These are phyloP conservation scores for Pelargonium myrrhifolium DNA, from an alignment of 441 rosid genomes.

Conservation along the genomic window DNA sequence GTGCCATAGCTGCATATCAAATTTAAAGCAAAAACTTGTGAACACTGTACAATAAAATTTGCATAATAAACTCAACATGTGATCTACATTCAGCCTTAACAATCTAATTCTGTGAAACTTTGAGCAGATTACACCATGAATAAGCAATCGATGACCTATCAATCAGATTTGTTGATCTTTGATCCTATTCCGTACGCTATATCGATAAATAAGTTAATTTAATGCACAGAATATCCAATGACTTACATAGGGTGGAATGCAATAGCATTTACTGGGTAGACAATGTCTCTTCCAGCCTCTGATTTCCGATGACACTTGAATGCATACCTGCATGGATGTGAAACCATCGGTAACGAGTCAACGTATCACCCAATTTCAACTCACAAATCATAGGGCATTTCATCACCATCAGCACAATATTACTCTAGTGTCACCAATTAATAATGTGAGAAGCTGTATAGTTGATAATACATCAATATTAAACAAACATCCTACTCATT, in stretches of 20 bases:
- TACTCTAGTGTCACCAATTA: no score
- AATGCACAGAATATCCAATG: conserved; percentile 11
- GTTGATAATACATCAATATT: conserved; percentile 2
- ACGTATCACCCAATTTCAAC: not conserved
- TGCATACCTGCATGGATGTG: conserved; percentile 60
- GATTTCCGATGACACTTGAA: conserved; percentile 95
- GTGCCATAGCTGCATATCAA: conserved; percentile 72
- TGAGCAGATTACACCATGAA: not conserved
- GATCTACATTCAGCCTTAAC: not conserved
- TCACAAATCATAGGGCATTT: no score
- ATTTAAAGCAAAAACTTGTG: conserved; percentile 9
- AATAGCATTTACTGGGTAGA: conserved; percentile 89
- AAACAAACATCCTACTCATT: not conserved
- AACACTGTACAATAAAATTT: not conserved
- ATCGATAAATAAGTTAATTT: not conserved
- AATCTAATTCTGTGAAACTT: not conserved
- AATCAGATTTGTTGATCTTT: not conserved
- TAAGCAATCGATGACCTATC: not conserved
- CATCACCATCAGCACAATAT: no score
- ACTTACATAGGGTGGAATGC: conserved; percentile 98
- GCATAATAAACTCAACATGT: not conserved
- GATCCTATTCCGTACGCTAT: not conserved
- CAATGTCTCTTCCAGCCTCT: conserved; percentile 94
- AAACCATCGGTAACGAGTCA: conserved; percentile 8
- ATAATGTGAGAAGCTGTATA: not conserved